A percentile compares a stretch with the other conserved stretches of the same genome.
Conservation (phyloP, 352 stramenopile species). For the Pythium vanterpoolii region DNA sequence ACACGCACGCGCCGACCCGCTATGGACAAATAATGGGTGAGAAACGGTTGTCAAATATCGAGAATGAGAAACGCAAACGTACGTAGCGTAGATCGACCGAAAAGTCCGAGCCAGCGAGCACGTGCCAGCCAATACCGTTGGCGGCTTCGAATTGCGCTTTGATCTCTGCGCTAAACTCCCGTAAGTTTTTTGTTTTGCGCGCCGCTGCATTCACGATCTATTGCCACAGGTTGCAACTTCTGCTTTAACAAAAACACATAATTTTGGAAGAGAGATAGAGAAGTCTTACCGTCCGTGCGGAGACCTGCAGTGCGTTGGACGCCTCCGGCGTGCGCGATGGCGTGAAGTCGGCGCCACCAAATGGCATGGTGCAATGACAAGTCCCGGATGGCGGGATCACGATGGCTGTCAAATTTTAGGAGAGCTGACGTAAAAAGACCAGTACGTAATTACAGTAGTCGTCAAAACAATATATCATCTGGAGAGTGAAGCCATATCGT, state of each 20-base stretch:
- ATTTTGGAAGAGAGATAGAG: neutral
- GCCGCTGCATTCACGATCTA: conserved; percentile 54
- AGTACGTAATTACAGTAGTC: no score
- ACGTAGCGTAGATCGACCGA: conserved; percentile 78
- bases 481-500: no score
- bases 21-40: conserved; percentile 19
- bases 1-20: conserved; percentile 62
- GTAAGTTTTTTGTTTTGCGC: conserved; percentile 51
- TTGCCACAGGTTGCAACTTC: neutral
- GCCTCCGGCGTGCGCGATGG: conserved; percentile 58
- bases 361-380: conserved; percentile 32
- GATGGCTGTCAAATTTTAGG: no score
- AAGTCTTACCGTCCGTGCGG: conserved; percentile 37
- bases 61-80: conserved; percentile 12
- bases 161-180: conserved; percentile 46
- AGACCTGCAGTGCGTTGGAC: conserved; percentile 31
- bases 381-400: neutral
- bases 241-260: neutral
- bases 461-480: no score
- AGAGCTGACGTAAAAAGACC: no score
- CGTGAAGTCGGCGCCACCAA: conserved; percentile 53
- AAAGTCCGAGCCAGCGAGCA: conserved; percentile 65
- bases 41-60: neutral
- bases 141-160: conserved; percentile 39
- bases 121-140: conserved; percentile 63